Conservation (phyloP, 2,329 filamentous ascomycete species). For the Sclerotinia nivalis region DNA sequence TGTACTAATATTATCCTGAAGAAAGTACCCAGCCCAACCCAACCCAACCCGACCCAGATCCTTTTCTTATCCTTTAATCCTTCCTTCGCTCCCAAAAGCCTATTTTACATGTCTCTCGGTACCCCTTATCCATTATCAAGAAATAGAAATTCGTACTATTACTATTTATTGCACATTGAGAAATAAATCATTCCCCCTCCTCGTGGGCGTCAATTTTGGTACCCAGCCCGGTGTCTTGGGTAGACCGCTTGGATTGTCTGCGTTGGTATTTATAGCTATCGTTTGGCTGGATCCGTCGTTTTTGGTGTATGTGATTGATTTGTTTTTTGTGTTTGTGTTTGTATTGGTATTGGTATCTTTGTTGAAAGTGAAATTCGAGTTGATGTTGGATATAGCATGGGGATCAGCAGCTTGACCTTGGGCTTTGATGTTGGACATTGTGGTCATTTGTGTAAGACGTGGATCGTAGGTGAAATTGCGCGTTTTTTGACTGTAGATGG, state of each 20-base stretch:
- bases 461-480: background rate
- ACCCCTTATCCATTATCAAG: too few species aligned
- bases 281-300: background rate
- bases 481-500: background rate
- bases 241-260: background rate
- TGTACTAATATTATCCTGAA: background rate
- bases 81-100: background rate
- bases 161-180: constrained; percentile 51
- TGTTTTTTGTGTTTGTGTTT: background rate
- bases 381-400: background rate
- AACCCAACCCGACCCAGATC: background rate
- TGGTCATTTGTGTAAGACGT: constrained; percentile 23
- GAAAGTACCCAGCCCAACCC: too few species aligned
- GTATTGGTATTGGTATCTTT: background rate
- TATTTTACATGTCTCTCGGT: background rate
- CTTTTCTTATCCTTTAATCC: background rate
- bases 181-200: constrained; percentile 65
- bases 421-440: constrained; percentile 36
- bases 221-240: constrained; percentile 59
- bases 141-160: too few species aligned
- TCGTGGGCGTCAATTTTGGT: constrained; percentile 65
- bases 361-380: too few species aligned
- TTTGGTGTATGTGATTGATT: background rate
- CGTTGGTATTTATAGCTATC: background rate
- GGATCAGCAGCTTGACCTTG: background rate